A percentile compares a stretch with the other conserved stretches of the same genome.
These are phyloP conservation scores for Wickerhamomyces bovis DNA, from an alignment of 805 yeast genomes.

Conservation along the genomic window DNA sequence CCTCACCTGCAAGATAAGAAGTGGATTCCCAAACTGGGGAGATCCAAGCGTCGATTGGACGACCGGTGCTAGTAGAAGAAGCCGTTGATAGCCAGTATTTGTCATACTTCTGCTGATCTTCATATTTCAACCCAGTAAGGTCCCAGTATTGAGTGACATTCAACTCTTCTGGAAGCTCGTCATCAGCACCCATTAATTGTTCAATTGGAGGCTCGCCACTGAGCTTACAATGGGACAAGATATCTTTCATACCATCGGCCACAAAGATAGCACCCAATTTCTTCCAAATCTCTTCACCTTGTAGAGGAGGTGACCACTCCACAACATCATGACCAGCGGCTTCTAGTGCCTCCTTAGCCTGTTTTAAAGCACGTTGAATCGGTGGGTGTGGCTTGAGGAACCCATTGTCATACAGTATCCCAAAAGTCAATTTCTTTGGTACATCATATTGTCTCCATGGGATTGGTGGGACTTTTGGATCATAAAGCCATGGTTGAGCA, in stretches of 20 bases:
- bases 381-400: constrained; percentile 50
- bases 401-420: constrained; percentile 36
- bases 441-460: constrained; percentile 38
- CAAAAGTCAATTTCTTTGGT: constrained; percentile 34
- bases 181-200: constrained; percentile 24
- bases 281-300: constrained; percentile 19
- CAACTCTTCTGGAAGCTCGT: constrained; percentile 3
- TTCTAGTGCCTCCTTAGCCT: constrained; percentile 20
- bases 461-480: constrained; percentile 45
- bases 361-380: constrained; percentile 37
- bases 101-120: constrained; percentile 32
- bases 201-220: constrained; percentile 25
- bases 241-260: constrained; percentile 27
- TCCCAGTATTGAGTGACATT: constrained; percentile 34
- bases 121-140: constrained; percentile 29
- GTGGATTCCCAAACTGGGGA: constrained; percentile 40
- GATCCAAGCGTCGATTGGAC: constrained; percentile 43
- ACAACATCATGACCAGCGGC: constrained; percentile 37
- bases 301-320: constrained; percentile 34
- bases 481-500: constrained; percentile 50
- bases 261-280: constrained; percentile 26
- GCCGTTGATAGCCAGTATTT: constrained; percentile 31
- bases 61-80: constrained; percentile 28
- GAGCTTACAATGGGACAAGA: constrained; percentile 21
- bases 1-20: constrained; percentile 35